Evolutionary conservation across 768 basidiomycete species (phyloP), one percentile per base, ranked within the genome.

Genomic region (Mycena epipterygia): DNA sequence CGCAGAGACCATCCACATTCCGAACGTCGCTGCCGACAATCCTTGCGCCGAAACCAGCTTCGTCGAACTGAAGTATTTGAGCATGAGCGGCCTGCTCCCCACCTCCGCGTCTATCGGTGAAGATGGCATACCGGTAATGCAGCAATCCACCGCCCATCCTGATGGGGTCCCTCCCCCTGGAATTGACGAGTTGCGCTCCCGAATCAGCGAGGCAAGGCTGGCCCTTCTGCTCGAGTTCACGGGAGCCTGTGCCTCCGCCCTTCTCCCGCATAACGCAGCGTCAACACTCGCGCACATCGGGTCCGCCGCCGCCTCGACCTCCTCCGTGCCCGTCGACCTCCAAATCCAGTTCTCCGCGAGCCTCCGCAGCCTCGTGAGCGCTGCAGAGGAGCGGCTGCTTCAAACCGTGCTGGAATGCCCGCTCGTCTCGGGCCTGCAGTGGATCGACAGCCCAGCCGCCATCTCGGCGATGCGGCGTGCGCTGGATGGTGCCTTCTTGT

Each of bases 341-440:
- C 65, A 67, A 41, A 14, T 17, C 16, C 44, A 12, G 23, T 59
- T 67, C 46, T 8, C 46, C 32, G 39, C 39, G 27, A 23, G 19
- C 12, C 27, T 51, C 35, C 51, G 62, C 6, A 25, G 3, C 17
- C 37, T 64, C 35, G 62, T 29, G 16, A 52, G 42, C 35, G n/a
- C 33, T 33, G 56, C 66, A 21, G 39, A 41, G 27, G 58, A 60
- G 48, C 29, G 12, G 5, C 46, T 68, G 19, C 35, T 61, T 0
- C 67, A 61, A 41, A 61, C 55, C 19, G 39, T 65, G 6, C 64
- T 65, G 16, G 64, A 65, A 23, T 57, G 53, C 27, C 42, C 64
- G 41, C 42, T 65, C 21, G 53, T 65, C 21, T 14, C 37, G 2
- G 52, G 39, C 12, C 51, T 64, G 52, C 63, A 64, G 42, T 64